Conservation (phyloP, 495 filamentous ascomycete genomes). For the Massariosphaeria phaeospora region DNA sequence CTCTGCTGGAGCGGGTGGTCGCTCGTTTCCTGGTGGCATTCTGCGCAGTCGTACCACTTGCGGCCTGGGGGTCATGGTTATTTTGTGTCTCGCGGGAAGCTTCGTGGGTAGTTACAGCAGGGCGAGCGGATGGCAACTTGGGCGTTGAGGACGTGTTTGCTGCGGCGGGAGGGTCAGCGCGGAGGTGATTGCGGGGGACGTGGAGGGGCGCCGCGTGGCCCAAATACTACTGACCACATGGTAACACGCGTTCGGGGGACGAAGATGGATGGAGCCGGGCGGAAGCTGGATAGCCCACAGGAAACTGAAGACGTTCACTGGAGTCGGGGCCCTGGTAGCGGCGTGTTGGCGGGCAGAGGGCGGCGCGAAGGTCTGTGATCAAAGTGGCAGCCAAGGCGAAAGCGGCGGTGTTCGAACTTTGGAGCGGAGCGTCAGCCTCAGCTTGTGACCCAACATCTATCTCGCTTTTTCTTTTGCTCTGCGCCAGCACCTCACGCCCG, state of each 20-base stretch:
- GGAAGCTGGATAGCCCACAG: too few relatives aligned
- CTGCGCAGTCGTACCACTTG: slow-evolving; percentile 98
- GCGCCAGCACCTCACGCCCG: too few relatives aligned
- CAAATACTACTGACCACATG: slow-evolving; percentile 33
- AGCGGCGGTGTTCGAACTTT: too few relatives aligned
- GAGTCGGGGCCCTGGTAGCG: too few relatives aligned
- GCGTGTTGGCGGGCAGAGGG: too few relatives aligned
- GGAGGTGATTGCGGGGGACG: slow-evolving; percentile 26
- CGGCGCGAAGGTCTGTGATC: too few relatives aligned
- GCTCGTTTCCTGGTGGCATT: slow-evolving; percentile 81
- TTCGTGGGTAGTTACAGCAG: slow-evolving; percentile 63
- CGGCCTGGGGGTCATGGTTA: slow-evolving; percentile 50
- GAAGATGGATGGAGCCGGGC: neutral
- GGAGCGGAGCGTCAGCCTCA: too few relatives aligned
- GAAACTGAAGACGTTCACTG: too few relatives aligned
- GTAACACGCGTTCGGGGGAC: neutral
- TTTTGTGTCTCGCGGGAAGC: neutral
- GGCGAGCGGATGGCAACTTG: slow-evolving; percentile 93
- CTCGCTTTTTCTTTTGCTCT: too few relatives aligned
- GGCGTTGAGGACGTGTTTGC: slow-evolving; percentile 97
- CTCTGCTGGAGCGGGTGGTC: slow-evolving; percentile 68
- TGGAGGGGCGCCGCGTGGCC: slow-evolving; percentile 1
- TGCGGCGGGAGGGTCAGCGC: slow-evolving; percentile 21
- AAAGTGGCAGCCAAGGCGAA: too few relatives aligned
- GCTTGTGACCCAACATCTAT: too few relatives aligned